Percentiles rank a stretch among this genome's conserved stretches.
phyloP scores from a whole-genome alignment of 345 rosid genomes.

The Gossypium turneri region DNA sequence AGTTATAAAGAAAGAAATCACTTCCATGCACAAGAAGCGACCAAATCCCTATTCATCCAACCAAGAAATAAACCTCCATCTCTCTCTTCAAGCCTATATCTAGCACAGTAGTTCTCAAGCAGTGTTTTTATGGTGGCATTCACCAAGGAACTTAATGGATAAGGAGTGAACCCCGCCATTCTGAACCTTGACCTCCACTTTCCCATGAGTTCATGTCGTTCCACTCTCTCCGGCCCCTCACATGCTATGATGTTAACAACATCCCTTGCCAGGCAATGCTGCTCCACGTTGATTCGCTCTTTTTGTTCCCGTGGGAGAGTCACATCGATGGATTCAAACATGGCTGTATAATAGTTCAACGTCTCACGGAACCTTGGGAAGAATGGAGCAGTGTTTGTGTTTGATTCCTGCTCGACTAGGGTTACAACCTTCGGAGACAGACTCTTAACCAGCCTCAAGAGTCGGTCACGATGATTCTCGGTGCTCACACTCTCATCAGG shows the following conservation, averaged over 20 bases:
- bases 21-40: constrained; percentile 87
- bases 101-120: constrained; percentile 53
- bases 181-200: constrained; percentile 73
- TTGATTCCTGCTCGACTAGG: constrained; percentile 88
- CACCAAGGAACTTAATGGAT: constrained; percentile 74
- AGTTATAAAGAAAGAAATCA: constrained; percentile 23
- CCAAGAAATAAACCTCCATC: constrained; percentile 80
- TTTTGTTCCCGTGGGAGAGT: constrained; percentile 64
- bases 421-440: constrained; percentile 83
- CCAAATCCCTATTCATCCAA: constrained; percentile 82
- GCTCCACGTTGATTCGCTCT: constrained; percentile 82
- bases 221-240: constrained; percentile 84
- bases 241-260: constrained; percentile 87
- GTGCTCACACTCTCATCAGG: constrained; percentile 91
- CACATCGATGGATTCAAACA: constrained; percentile 87
- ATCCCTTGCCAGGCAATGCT: constrained; percentile 87
- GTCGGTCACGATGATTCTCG: constrained; percentile 67
- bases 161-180: constrained; percentile 81
- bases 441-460: constrained; percentile 66
- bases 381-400: constrained; percentile 83
- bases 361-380: constrained; percentile 77
- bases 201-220: constrained; percentile 74
- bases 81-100: constrained; percentile 69
- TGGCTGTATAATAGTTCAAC: constrained; percentile 64
- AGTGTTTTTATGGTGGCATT: constrained; percentile 63